Percentiles rank a stretch among this genome's conserved stretches.
These are phyloP conservation scores for Tubosaeta sp. DNA, from an alignment of 768 basidiomycete genomes.

Conservation along the genomic window DNA sequence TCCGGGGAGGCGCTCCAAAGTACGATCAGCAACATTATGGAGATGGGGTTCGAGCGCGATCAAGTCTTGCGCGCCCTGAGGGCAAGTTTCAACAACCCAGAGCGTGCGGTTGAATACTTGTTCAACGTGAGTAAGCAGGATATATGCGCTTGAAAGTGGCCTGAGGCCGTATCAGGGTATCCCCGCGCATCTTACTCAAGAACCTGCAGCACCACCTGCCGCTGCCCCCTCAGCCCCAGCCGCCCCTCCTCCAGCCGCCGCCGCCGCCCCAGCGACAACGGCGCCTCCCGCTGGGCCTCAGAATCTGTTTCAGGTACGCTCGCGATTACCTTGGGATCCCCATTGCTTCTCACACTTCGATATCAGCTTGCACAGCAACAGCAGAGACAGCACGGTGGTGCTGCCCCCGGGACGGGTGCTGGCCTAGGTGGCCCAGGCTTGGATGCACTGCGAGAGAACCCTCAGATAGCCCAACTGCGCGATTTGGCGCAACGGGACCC, in stretches of 20 bases:
- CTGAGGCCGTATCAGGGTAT: constrained; percentile 59
- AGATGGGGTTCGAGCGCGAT: constrained; percentile 92
- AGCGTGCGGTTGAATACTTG: constrained; percentile 97
- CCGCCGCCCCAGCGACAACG: constrained; percentile 33
- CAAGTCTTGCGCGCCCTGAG: constrained; percentile 81
- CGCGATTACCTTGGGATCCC: neutral
- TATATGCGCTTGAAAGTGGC: neutral
- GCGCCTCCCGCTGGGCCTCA: constrained; percentile 51
- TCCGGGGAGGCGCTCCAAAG: constrained; percentile 72
- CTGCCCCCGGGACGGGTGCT: constrained; percentile 21
- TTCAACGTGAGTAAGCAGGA: constrained; percentile 63
- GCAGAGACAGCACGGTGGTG: constrained; percentile 28
- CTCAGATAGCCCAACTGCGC: constrained; percentile 70
- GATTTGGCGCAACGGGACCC: constrained; percentile 76
- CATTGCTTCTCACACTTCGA: neutral
- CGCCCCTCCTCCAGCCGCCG: constrained; percentile 33
- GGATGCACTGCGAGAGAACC: constrained; percentile 53
- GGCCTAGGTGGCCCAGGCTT: constrained; percentile 37
- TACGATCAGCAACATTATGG: constrained; percentile 78
- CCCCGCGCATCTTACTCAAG: constrained; percentile 50
- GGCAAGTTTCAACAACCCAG: constrained; percentile 96
- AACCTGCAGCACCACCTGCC: constrained; percentile 29
- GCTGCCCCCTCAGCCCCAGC: constrained; percentile 40
- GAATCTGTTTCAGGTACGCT: constrained; percentile 79
- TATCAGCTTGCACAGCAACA: constrained; percentile 64